Evolutionary conservation across 768 basidiomycete genomes (phyloP).

Genomic region (Lactarius hatsudake): DNA sequence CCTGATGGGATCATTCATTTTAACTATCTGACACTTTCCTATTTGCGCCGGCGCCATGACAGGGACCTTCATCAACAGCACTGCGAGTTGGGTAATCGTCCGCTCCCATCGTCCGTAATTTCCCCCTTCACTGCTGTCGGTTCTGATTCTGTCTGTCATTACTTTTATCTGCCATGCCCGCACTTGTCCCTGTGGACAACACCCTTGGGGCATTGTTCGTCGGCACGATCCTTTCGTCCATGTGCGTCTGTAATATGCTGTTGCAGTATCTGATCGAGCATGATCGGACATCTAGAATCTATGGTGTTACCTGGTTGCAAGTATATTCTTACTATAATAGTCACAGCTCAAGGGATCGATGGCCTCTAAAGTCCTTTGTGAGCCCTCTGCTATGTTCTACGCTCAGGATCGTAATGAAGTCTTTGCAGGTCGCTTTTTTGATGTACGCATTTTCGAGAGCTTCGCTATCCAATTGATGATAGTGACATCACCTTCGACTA

Average conservation of each 20-base stretch:
- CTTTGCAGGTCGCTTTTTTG: conserved; percentile 7
- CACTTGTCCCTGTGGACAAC: neutral
- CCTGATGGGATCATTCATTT: neutral
- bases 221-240: conserved; percentile 1
- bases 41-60: neutral
- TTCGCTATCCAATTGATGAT: neutral
- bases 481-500: neutral
- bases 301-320: too few relatives aligned
- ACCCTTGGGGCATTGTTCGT: neutral
- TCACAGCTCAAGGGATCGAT: neutral
- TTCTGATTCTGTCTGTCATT: neutral
- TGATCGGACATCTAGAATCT: neutral
- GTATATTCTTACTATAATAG: neutral
- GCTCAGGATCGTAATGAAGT: neutral
- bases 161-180: neutral
- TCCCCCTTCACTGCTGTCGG: neutral
- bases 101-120: neutral
- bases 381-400: neutral
- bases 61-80: neutral
- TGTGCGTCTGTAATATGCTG: neutral
- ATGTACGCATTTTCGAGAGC: neutral
- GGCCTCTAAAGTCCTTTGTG: neutral
- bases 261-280: neutral
- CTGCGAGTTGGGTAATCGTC: neutral
- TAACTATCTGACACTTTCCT: neutral